Base-by-base conservation (phyloP, 2,329 filamentous ascomycete species). In the Endoconidiophora polonica region DNA sequence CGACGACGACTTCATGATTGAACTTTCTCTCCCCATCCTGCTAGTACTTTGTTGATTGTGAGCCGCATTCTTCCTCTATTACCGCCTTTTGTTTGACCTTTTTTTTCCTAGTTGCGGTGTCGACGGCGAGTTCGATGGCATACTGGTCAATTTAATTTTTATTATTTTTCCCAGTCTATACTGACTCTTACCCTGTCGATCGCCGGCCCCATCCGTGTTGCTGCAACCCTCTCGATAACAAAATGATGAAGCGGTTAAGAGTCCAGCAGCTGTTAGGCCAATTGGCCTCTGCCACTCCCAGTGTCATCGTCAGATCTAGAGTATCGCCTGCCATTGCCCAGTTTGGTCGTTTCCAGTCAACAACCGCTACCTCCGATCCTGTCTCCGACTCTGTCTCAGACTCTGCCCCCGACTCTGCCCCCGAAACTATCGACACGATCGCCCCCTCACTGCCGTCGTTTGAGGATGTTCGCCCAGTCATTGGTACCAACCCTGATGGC, bases 261-360 rank as follows among this genome's bases (percentile, higher is more conserved):
- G 33, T 55, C 37, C 48, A 46, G 45, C 40, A 47, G 39, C 45
- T 53, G 48, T 39, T 49, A 10, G 50, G 55, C 46, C 50, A 53
- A 49, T 50, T 56, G 53, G 44, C 54, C 38, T 33, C 50, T 46
- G 46, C 46, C 46, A 49, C 41, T 12, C 51, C 48, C n/a, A 44
- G 41, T 16, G 37, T 44, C 20, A 38, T 48, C 23, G 48, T 38
- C 33, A 46, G 48, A 37, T 46, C 38, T 33, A 40, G 46, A 29
- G 33, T 39, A 24, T 45, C 48, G 23, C 26, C 42, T 23, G 46
- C 51, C 23, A 36, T 48, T 29, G 23, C 52, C 23, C 46, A 48
- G 44, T 43, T 57, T 42, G 44, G 52, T 29, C 58, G 61, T 45
- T 59, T 57, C 54, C 63, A 67, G 54, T 67, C 66, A n/a, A 61